phyloP scores from a whole-genome alignment of 2,329 filamentous ascomycete species.

The Grosmannia huntii region DNA sequence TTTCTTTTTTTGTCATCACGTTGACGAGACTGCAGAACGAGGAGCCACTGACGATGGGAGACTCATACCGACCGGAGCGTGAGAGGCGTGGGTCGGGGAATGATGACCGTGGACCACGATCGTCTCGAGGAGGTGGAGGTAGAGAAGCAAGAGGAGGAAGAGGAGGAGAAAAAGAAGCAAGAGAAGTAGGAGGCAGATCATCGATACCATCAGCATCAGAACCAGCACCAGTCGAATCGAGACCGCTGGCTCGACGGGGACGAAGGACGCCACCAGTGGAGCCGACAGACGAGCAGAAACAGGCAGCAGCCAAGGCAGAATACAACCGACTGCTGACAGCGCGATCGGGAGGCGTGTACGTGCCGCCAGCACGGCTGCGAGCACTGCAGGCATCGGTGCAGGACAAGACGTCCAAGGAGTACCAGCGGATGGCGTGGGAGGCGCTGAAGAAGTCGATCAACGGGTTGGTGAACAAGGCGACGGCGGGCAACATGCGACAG shows the following conservation, averaged over 20 bases:
- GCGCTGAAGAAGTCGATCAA: conserved; percentile 98
- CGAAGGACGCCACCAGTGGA: conserved; percentile 23
- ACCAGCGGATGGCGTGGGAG: conserved; percentile 98
- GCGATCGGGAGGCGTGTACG: conserved; percentile 92
- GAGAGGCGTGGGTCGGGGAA: not conserved
- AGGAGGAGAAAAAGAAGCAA: not conserved
- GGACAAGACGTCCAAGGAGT: conserved; percentile 91
- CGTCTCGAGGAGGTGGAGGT: not conserved
- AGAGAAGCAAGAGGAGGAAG: not conserved
- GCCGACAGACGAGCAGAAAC: conserved; percentile 68
- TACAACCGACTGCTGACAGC: conserved; percentile 86
- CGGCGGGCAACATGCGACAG: conserved; percentile 93
- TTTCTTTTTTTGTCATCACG: not conserved
- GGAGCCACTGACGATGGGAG: conserved; percentile 2
- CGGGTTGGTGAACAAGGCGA: conserved; percentile 97
- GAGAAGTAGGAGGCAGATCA: not conserved
- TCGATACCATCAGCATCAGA: not conserved
- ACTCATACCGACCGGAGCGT: conserved; percentile 6
- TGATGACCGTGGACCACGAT: not conserved
- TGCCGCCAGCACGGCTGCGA: conserved; percentile 79
- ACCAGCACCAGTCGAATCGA: not conserved
- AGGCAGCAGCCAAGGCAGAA: conserved; percentile 78
- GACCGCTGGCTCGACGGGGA: not conserved
- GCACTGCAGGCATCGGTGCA: conserved; percentile 94
- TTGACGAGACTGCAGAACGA: too few relatives aligned